Percentiles rank a stretch among this genome's conserved stretches.
Conservation (phyloP, 2,329 filamentous ascomycete species). For the Apiospora sp. region DNA sequence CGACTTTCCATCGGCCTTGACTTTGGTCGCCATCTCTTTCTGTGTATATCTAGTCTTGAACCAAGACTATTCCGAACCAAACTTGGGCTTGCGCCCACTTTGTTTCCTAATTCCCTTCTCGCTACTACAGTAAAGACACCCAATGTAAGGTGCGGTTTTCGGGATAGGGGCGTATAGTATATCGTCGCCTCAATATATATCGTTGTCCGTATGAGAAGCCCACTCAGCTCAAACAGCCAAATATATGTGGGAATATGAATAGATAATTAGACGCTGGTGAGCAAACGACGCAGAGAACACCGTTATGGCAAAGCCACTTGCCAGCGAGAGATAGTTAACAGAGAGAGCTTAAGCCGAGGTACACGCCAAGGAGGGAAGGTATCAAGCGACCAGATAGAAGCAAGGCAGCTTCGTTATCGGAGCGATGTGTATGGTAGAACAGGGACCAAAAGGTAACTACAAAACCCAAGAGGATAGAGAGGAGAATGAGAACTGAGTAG, state of each 20-base stretch:
- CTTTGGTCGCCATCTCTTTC: constrained; percentile 51
- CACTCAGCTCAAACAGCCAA: neutral
- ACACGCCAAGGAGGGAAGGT: neutral
- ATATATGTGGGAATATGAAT: neutral
- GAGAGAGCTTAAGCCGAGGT: neutral
- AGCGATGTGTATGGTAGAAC: neutral
- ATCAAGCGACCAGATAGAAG: neutral
- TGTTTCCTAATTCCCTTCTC: constrained; percentile 9
- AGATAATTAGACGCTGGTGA: neutral
- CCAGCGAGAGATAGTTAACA: neutral
- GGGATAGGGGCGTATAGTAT: neutral
- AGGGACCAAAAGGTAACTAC: neutral
- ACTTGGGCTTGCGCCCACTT: constrained; percentile 35
- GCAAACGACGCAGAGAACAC: neutral
- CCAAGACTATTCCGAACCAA: constrained; percentile 23
- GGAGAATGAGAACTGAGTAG: neutral
- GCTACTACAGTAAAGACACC: neutral
- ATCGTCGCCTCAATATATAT: neutral
- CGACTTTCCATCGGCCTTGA: constrained; percentile 68
- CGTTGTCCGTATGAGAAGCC: neutral
- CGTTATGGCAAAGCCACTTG: neutral
- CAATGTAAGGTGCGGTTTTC: neutral
- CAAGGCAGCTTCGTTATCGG: neutral
- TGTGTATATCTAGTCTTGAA: neutral
- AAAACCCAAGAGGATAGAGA: neutral